Evolutionary conservation across 225 moss, liverwort and hornwort species (phyloP).

Genomic region (Bryum argenteum): DNA sequence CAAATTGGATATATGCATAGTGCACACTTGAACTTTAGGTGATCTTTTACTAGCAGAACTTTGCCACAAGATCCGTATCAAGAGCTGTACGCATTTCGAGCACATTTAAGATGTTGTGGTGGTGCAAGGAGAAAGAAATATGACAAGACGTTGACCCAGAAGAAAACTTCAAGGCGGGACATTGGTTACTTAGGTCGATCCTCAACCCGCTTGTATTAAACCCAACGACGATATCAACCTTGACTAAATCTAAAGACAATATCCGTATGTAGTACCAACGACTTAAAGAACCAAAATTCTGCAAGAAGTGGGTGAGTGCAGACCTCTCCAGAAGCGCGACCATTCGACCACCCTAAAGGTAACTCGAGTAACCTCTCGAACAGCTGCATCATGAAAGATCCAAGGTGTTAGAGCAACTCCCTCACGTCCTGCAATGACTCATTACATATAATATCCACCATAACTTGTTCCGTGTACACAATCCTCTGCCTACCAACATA

Average conservation of each 20-base stretch:
- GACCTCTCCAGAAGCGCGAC: slow-evolving; percentile 96
- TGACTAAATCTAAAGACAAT: slow-evolving; percentile 4
- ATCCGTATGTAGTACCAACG: slow-evolving; percentile 1
- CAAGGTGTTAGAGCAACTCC: slow-evolving; percentile 26
- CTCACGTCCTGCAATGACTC: slow-evolving; percentile 30
- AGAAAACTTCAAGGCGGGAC: slow-evolving; percentile 6
- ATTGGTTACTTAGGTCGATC: slow-evolving; percentile 1
- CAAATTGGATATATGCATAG: neutral
- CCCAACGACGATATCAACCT: slow-evolving; percentile 8
- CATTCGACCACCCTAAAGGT: slow-evolving; percentile 92
- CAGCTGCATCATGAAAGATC: slow-evolving; percentile 58
- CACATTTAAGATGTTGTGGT: slow-evolving; percentile 12
- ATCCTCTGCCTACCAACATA: too few relatives aligned
- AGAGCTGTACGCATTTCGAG: slow-evolving; percentile 19
- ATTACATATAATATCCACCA: slow-evolving; percentile 10
- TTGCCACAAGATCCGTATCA: slow-evolving; percentile 27
- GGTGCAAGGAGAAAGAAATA: slow-evolving; percentile 13
- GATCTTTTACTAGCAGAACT: neutral
- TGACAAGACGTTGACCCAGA: neutral
- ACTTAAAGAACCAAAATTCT: slow-evolving; percentile 26
- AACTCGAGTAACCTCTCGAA: slow-evolving; percentile 95
- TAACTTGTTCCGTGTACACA: neutral
- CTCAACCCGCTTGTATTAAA: slow-evolving; percentile 9
- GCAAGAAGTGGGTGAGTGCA: slow-evolving; percentile 21
- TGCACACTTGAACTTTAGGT: neutral